Evolutionary conservation across 2,329 filamentous ascomycete species (phyloP).

Genomic region (Colletotrichum sp.): DNA sequence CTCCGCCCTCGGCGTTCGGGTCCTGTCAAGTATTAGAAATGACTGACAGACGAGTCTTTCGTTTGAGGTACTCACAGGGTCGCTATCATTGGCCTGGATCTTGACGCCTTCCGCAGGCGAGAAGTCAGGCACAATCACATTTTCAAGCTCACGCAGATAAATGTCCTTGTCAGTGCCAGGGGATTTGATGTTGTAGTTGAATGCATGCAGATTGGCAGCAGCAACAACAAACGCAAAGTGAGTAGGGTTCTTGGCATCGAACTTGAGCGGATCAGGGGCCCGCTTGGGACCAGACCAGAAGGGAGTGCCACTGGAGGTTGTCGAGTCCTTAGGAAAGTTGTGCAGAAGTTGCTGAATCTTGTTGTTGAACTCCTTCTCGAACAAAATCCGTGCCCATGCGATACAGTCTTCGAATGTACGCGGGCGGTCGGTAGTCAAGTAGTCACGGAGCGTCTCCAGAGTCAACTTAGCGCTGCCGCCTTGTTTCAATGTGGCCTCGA

Average conservation of each 20-base stretch:
- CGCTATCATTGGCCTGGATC: constrained; percentile 95
- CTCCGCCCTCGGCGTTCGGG: constrained; percentile 70
- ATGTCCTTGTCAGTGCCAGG: constrained; percentile 72
- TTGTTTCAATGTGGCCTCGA: constrained; percentile 86
- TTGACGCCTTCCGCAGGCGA: constrained; percentile 88
- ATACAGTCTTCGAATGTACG: constrained; percentile 95
- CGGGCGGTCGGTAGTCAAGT: constrained; percentile 89
- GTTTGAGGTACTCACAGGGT: constrained; percentile 65
- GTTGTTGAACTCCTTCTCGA: constrained; percentile 97
- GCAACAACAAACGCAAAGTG: constrained; percentile 89
- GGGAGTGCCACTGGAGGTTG: constrained; percentile 83
- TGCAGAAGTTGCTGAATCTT: constrained; percentile 93
- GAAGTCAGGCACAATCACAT: constrained; percentile 96
- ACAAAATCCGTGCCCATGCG: constrained; percentile 90
- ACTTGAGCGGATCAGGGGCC: constrained; percentile 89
- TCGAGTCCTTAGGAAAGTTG: constrained; percentile 96
- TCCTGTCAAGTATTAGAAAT: constrained; percentile 56
- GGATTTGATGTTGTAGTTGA: constrained; percentile 97
- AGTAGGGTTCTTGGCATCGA: constrained; percentile 82
- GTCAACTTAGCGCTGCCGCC: constrained; percentile 95
- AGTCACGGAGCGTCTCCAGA: constrained; percentile 87
- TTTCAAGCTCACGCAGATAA: constrained; percentile 81
- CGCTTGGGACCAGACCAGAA: constrained; percentile 99
- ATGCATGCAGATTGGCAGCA: constrained; percentile 91
- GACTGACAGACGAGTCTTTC: background rate